Evolutionary conservation across 2,329 filamentous ascomycete species (phyloP).

Genomic region (Dothistroma septosporum): DNA sequence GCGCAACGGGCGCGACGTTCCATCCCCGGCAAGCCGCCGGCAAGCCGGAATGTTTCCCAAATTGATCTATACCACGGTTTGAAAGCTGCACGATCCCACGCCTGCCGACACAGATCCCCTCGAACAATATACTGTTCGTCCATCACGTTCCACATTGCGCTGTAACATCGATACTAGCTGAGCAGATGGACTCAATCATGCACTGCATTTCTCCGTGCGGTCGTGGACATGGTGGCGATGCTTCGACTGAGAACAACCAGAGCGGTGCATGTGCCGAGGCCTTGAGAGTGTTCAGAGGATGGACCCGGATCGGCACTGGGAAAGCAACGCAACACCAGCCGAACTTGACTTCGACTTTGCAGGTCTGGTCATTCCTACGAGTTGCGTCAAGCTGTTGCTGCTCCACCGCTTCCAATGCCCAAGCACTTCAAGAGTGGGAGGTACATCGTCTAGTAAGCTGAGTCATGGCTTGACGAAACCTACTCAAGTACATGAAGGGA

Average conservation of each 20-base stretch:
- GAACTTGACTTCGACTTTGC: too few species aligned
- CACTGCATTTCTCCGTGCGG: neutral
- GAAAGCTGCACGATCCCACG: constrained; percentile 2
- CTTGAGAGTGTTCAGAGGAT: too few species aligned
- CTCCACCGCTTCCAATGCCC: too few species aligned
- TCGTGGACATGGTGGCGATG: neutral
- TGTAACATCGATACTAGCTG: neutral
- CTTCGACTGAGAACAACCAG: neutral
- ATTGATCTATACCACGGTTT: neutral
- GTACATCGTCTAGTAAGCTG: too few species aligned
- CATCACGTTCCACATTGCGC: neutral
- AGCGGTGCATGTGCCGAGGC: neutral
- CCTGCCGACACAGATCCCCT: neutral
- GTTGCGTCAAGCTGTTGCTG: too few species aligned
- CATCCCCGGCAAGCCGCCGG: neutral
- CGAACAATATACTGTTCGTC: neutral
- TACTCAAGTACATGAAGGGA: too few species aligned
- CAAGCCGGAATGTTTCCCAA: neutral
- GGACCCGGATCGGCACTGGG: too few species aligned
- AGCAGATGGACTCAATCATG: neutral
- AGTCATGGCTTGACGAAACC: too few species aligned
- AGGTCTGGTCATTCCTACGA: too few species aligned
- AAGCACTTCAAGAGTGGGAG: too few species aligned
- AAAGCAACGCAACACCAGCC: too few species aligned
- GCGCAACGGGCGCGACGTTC: neutral